These are phyloP conservation scores for Beverwykella pulmonaria DNA, from an alignment of 495 filamentous ascomycete genomes.

Conservation along the genomic window DNA sequence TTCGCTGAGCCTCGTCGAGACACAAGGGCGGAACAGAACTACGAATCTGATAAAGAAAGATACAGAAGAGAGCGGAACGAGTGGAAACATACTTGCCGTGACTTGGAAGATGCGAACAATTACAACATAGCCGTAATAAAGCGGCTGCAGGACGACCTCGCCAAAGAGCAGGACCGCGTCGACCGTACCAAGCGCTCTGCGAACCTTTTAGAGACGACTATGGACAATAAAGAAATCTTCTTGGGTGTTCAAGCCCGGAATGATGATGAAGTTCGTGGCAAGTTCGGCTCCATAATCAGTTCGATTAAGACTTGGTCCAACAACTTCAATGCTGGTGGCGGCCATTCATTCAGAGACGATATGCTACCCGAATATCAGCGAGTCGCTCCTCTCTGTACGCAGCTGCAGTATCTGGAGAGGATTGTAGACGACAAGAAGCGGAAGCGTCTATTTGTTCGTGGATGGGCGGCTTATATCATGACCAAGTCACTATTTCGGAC, in stretches of 20 bases:
- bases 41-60: neutral
- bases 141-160: neutral
- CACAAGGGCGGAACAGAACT: neutral
- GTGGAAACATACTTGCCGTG: neutral
- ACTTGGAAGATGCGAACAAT: neutral
- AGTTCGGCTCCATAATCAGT: slow-evolving; percentile 24
- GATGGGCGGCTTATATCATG: slow-evolving; percentile 29
- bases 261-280: slow-evolving; percentile 21
- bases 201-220: slow-evolving; percentile 19
- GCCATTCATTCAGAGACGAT: neutral
- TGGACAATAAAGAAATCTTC: slow-evolving; percentile 39
- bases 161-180: slow-evolving; percentile 10
- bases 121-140: neutral
- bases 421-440: slow-evolving; percentile 16
- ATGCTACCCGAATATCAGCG: neutral
- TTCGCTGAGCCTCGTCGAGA: neutral
- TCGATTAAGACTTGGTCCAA: slow-evolving; percentile 39
- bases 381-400: slow-evolving; percentile 15
- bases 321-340: slow-evolving; percentile 17
- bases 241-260: slow-evolving; percentile 25
- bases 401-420: slow-evolving; percentile 26
- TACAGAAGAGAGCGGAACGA: neutral
- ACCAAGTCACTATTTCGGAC: slow-evolving; percentile 27
- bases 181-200: slow-evolving; percentile 28
- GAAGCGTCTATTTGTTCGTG: slow-evolving; percentile 35